Percentiles rank a stretch among this genome's conserved stretches.
Conservation (phyloP, 768 basidiomycete species). For the Boletus vermiculosoides region DNA sequence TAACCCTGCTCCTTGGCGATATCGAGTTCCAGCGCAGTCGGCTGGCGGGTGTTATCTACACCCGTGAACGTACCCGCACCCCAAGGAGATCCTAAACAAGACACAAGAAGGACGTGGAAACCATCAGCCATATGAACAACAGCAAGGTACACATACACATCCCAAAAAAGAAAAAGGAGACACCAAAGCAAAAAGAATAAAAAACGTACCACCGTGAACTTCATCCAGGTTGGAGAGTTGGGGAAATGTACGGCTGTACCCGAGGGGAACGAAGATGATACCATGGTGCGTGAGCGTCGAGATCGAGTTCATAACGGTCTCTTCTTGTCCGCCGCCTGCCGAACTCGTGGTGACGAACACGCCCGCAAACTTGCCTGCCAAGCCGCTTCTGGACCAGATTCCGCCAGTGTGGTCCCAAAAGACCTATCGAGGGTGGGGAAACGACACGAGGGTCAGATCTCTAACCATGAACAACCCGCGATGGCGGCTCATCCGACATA, state of each 20-base stretch:
- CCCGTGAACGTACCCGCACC: slow-evolving; percentile 67
- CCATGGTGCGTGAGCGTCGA: slow-evolving; percentile 72
- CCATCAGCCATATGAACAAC: neutral
- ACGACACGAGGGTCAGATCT: neutral
- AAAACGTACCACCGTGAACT: slow-evolving; percentile 56
- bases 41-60: slow-evolving; percentile 46
- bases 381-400: slow-evolving; percentile 57
- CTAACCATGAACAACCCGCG: neutral
- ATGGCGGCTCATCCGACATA: neutral
- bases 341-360: slow-evolving; percentile 70
- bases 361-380: slow-evolving; percentile 75
- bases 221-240: slow-evolving; percentile 45
- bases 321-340: slow-evolving; percentile 76
- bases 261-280: slow-evolving; percentile 67
- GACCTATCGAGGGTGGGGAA: slow-evolving; percentile 33
- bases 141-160: too few species aligned
- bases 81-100: slow-evolving; percentile 63
- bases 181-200: neutral
- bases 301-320: slow-evolving; percentile 49
- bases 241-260: slow-evolving; percentile 50
- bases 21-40: slow-evolving; percentile 49
- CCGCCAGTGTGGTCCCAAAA: slow-evolving; percentile 78
- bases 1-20: slow-evolving; percentile 52
- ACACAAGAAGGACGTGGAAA: neutral
- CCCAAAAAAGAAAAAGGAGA: too few species aligned